Base-by-base conservation (phyloP, 2,329 filamentous ascomycete species). In the Cercospora zeae-maydis region DNA sequence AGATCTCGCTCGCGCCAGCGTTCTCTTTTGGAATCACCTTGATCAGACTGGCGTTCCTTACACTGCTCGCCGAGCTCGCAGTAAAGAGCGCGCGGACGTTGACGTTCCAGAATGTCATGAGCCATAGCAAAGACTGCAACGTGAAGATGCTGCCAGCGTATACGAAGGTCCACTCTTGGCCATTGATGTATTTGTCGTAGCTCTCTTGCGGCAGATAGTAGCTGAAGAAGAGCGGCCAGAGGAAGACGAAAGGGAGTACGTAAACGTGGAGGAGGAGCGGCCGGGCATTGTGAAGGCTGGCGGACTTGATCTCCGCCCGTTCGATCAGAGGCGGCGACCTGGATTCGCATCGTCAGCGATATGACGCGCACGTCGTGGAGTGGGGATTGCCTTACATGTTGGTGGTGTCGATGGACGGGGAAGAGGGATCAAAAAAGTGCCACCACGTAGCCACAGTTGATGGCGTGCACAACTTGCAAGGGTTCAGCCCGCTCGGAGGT, bases 41-140 rank as follows among this genome's bases (percentile, higher is more conserved):
- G 83, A 99, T 96, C 71, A 96, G 82, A 72, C 88, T 79, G 14
- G 95, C 93, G 70, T 89, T 86, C 58, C 88, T 82, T 36, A 98
- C 81, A 54, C 83, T 85, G 64, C 83, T 84, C 60, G 88, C 90
- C 69, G 83, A 85, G 60, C 83, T 88, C 1, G 93, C 86, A 11
- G 90, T 98, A 77, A 98, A 96, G 64, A 88, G 78, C 21, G 89
- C 89, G 73, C 88, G 86, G 67, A 98, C 81, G 74, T 93, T 88
- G 75, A 99, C 92, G 74, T 91, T 98, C 95, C 95, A 99, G 80
- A 98, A 92, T 52, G 95, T 99, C 80, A 90, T 93, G 66, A 99
- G 84, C 93, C 95, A 99, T 70, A 92, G 80, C 67, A 99, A 84
- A 67, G 91, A 88, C 81, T 99, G 96, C 61, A 89, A 74, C 10